A percentile compares a stretch with the other conserved stretches of the same genome.
Conservation (phyloP, 768 basidiomycete species). For the Pleurotus pulmonarius region DNA sequence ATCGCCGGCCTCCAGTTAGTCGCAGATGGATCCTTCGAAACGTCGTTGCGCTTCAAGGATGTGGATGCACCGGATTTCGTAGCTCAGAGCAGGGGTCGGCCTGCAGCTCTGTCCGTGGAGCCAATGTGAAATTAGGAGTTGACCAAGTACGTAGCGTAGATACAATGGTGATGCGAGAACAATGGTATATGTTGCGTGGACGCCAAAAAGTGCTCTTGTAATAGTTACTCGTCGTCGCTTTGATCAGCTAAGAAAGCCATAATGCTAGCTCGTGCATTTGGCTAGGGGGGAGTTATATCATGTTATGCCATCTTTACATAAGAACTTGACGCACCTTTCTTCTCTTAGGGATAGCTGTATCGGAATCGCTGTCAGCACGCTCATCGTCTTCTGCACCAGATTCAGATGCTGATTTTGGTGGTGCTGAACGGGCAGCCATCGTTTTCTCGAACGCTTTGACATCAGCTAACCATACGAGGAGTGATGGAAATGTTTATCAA, state of each 20-base stretch:
- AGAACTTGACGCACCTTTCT: constrained; percentile 33
- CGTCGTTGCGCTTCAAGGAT: constrained; percentile 34
- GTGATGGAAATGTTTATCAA: neutral
- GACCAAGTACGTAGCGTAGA: no score
- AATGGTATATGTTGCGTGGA: no score
- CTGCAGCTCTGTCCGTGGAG: constrained; percentile 18
- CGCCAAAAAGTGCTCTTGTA: neutral
- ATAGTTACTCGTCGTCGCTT: constrained; percentile 54
- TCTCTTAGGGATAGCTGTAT: constrained; percentile 32
- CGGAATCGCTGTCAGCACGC: constrained; percentile 16
- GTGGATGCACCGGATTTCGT: constrained; percentile 33
- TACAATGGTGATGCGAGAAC: no score
- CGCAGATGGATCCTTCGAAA: constrained; percentile 41
- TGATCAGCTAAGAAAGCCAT: constrained; percentile 71
- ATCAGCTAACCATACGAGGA: constrained; percentile 49
- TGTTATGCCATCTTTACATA: no score
- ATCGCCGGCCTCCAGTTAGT: constrained; percentile 38
- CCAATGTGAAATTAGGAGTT: constrained; percentile 26
- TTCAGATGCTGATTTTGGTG: constrained; percentile 16
- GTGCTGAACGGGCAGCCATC: constrained; percentile 25
- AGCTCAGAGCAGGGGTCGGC: constrained; percentile 29
- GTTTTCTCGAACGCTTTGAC: constrained; percentile 66
- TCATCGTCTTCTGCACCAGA: constrained; percentile 18
- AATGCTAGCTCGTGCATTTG: constrained; percentile 54
- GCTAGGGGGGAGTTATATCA: constrained; percentile 17